phyloP scores from a whole-genome alignment of 805 yeast species.

The Yamadazyma insecticola region DNA sequence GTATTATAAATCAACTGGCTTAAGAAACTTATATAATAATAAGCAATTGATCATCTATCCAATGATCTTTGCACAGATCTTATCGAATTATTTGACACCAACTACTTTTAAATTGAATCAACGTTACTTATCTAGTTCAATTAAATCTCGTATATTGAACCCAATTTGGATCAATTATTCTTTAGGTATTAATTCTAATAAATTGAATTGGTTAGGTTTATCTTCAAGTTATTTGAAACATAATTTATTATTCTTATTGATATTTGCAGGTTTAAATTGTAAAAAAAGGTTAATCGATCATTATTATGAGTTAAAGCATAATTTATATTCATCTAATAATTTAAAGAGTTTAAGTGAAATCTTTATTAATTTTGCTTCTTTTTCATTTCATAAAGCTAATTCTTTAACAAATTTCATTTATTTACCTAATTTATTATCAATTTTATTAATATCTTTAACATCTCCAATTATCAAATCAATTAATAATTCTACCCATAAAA shows the following conservation, averaged over 20 bases:
- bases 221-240: conserved; percentile 21
- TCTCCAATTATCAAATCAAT: conserved; percentile 23
- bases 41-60: conserved; percentile 34
- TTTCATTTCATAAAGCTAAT: conserved; percentile 22
- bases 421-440: conserved; percentile 31
- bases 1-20: conserved; percentile 16
- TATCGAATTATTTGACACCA: conserved; percentile 39
- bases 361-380: conserved; percentile 14
- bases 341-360: conserved; percentile 7
- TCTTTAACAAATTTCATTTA: conserved; percentile 31
- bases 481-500: conserved; percentile 13
- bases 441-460: conserved; percentile 29
- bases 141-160: conserved; percentile 27
- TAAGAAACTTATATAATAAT: conserved; percentile 19
- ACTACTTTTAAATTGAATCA: conserved; percentile 32
- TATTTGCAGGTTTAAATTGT: conserved; percentile 16
- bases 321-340: conserved; percentile 8
- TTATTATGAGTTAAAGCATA: conserved; percentile 19
- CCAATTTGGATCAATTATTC: conserved; percentile 40
- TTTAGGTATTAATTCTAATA: conserved; percentile 19
- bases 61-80: conserved; percentile 32
- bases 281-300: conserved; percentile 17
- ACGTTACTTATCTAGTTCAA: conserved; percentile 26
- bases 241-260: conserved; percentile 16
- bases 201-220: conserved; percentile 27